Base-by-base conservation (phyloP, 2,329 filamentous ascomycete species). In the Fusarium haematococcum region DNA sequence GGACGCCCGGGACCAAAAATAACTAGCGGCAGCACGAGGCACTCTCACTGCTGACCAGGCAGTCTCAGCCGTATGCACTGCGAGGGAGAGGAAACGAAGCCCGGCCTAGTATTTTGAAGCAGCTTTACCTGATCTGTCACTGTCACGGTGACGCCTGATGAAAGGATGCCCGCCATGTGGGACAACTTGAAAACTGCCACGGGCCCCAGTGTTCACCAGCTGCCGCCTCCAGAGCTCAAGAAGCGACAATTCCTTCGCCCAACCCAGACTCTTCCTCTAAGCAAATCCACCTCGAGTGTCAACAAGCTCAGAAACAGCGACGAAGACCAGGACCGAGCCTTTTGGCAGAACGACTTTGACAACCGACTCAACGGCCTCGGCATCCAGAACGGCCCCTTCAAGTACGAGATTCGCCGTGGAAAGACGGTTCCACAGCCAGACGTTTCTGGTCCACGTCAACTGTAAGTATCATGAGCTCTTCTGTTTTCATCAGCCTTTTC, bases 371-470 rank as follows among this genome's bases (percentile, higher is more conserved):
- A 79, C 75, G 77, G 77, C 27, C 77, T 83, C 30, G 77, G 76
- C 57, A 77, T 79, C 60, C 74, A 74, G 63, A 75, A 78, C 74
- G 75, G 70, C 35, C 77, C 80, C 35, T 73, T 74, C 69, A 76
- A 73, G 35, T 82, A 79, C 75, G 80, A 81, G 63, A 76, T 82
- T 52, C 78, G 79, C 45, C 69, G 77, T 60, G 81, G 81, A 57
- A 83, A 80, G 68, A 77, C 80, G 20, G 81, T 83, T 60, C 80
- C 78, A 43, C 78, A 75, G 48, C 73, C 73, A 27, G 60, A 74
- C 54, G 69, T 63, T 32, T 68, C 72, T 16, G 71, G 68, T 43
- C 73, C 63, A 63, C 64, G 65, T 59, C 70, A 79, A 75, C 69
- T 81, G 80, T 82, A 77, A 81, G 80, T 80, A 33, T 57, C 77